These are phyloP conservation scores for Phascolomyces articulosus DNA, from an alignment of 371 early-diverging fungal genomes.

Conservation along the genomic window DNA sequence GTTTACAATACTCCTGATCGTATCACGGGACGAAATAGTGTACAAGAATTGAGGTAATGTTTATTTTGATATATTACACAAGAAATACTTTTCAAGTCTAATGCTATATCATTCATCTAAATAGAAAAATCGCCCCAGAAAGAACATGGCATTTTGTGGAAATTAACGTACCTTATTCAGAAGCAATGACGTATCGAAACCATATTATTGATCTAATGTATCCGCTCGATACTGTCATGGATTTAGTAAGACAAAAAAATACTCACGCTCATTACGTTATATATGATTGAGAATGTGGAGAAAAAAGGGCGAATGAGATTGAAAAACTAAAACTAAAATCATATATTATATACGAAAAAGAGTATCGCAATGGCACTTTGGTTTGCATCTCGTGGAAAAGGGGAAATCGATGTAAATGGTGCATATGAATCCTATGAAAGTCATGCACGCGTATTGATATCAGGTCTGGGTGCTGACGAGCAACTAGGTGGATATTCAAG, in stretches of 20 bases:
- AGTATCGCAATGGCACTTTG: slow-evolving; percentile 96
- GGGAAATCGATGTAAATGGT: slow-evolving; percentile 29
- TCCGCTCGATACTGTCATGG: slow-evolving; percentile 93
- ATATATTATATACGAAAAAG: slow-evolving; percentile 27
- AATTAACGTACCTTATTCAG: slow-evolving; percentile 82
- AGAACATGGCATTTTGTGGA: slow-evolving; percentile 90
- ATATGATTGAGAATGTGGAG: too few species aligned
- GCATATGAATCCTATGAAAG: slow-evolving; percentile 47
- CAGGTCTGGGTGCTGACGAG: slow-evolving; percentile 97
- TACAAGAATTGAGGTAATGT: slow-evolving; percentile 60
- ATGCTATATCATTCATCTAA: background rate
- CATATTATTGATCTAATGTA: slow-evolving; percentile 75
- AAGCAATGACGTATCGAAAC: slow-evolving; percentile 57
- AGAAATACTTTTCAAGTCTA: background rate
- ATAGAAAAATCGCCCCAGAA: slow-evolving; percentile 59
- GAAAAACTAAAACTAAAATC: too few species aligned
- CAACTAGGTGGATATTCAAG: slow-evolving; percentile 93
- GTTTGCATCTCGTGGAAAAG: slow-evolving; percentile 89
- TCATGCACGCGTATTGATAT: slow-evolving; percentile 78
- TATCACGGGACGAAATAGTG: slow-evolving; percentile 71
- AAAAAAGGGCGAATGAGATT: too few species aligned
- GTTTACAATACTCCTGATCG: slow-evolving; percentile 91
- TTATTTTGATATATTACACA: background rate
- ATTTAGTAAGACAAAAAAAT: slow-evolving; percentile 58
- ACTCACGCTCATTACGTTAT: too few species aligned